Base-by-base conservation (phyloP, 352 stramenopile species). In the Phytophthora pinifolia region DNA sequence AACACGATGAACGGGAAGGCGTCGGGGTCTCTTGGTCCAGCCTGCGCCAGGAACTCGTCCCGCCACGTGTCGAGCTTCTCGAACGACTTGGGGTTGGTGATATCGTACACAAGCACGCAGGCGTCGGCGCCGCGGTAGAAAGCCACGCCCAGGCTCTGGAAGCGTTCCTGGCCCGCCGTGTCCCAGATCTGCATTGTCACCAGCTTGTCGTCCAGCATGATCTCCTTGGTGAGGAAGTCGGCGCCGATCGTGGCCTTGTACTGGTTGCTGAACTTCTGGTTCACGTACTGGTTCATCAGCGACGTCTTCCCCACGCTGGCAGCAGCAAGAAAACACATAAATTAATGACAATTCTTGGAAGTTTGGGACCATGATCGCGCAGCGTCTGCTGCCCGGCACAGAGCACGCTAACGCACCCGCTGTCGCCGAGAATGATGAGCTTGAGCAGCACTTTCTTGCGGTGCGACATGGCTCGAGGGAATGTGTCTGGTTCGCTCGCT, bases 231-330 rank as follows among this genome's bases (percentile, higher is more conserved):
- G 39, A 99, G 79, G 67, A 99, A 99, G 71, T 99, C 97, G 22
- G 97, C 97, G 43, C 97, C 97, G 71, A 99, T 99, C 5, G 97
- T 99, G 17, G 97, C 96, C 67, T 99, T 99, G 83, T 99, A 99
- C 79, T 98, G 96, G 55, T 94, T 98, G 30, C 89, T 97, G 74
- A 99, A 99, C 72, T 97, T 98, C 60, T 99, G 91, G 54, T 98
- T 98, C 54, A 99, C 94, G 76, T 98, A 99, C 69, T 98, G 96
- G 77, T 99, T 98, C 97, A 99, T 99, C 30, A 99, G 76, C 41
- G 94, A 99, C 39, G 97, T 99, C 82, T 99, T 99, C 50, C 97
- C 97, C 27, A 99, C 97, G 37, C 96, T 98, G 62, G 15, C 13
- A 47, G 10, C 6, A 15, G 48, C 27, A 45, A 41, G 18, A 38